Conservation (phyloP, 495 filamentous ascomycete species). For the Lasiosphaeriaceae sp. region DNA sequence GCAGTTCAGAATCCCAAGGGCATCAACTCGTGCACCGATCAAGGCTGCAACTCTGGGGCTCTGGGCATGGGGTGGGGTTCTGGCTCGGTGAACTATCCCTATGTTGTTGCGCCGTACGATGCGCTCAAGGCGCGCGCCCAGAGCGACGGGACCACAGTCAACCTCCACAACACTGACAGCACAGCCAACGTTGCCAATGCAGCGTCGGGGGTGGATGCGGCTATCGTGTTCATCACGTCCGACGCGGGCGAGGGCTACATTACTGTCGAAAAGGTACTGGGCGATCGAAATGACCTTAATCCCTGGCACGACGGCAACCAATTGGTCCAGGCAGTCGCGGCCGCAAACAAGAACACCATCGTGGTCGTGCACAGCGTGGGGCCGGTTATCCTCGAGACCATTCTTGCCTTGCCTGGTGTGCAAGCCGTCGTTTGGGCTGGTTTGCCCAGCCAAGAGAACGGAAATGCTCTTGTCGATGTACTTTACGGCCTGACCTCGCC, state of each 20-base stretch:
- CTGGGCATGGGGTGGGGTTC: conserved; percentile 63
- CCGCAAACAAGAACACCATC: conserved; percentile 63
- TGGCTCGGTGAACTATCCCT: conserved; percentile 53
- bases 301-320: conserved; percentile 73
- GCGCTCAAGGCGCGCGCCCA: conserved; percentile 48
- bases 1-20: conserved; percentile 60
- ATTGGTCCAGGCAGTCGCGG: conserved; percentile 62
- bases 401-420: conserved; percentile 71
- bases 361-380: conserved; percentile 93
- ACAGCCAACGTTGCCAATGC: conserved; percentile 42
- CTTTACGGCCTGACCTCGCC: conserved; percentile 81
- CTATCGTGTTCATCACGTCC: conserved; percentile 64
- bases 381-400: conserved; percentile 77
- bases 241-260: conserved; percentile 66
- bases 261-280: conserved; percentile 54
- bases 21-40: conserved; percentile 50
- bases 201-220: conserved; percentile 52
- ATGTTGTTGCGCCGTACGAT: conserved; percentile 53
- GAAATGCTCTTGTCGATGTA: conserved; percentile 79
- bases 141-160: conserved; percentile 45
- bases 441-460: conserved; percentile 87
- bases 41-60: conserved; percentile 58
- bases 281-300: conserved; percentile 62
- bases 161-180: conserved; percentile 50
- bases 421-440: conserved; percentile 84